Evolutionary conservation across 2,329 filamentous ascomycete species (phyloP).

Genomic region (Ophiostoma pallidulum): DNA sequence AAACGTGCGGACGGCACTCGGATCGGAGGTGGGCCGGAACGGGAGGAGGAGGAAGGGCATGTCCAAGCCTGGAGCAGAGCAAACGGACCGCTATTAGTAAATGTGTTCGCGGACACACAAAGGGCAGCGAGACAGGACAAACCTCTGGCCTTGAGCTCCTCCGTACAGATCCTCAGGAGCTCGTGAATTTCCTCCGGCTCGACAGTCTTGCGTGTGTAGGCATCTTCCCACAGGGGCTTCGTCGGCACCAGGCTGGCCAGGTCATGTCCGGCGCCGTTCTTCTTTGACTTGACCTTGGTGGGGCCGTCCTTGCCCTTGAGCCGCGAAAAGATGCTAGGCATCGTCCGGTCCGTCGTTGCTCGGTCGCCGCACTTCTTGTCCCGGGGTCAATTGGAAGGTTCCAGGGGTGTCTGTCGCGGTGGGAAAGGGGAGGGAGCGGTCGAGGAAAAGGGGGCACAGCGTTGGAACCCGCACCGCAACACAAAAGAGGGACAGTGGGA

Average conservation of each 20-base stretch:
- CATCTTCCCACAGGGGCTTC: conserved; percentile 78
- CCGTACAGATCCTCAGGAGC: conserved; percentile 72
- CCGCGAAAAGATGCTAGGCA: conserved; percentile 52
- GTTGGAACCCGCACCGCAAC: too few relatives aligned
- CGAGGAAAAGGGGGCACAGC: not conserved
- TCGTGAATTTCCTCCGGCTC: conserved; percentile 87
- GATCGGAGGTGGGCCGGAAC: conserved; percentile 87
- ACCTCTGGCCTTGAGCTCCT: conserved; percentile 93
- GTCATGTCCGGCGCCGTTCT: conserved; percentile 46
- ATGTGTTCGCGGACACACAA: not conserved
- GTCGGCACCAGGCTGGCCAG: conserved; percentile 43
- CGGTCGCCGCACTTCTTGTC: not conserved
- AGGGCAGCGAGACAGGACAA: conserved; percentile 29
- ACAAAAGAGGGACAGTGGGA: conserved; percentile 3
- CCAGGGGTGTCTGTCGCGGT: not conserved
- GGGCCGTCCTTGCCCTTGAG: conserved; percentile 67
- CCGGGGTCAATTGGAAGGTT: not conserved
- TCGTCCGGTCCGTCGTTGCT: conserved; percentile 20
- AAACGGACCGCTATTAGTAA: not conserved
- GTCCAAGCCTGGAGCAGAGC: conserved; percentile 68
- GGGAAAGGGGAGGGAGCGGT: not conserved
- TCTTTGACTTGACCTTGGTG: conserved; percentile 51
- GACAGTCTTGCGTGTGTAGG: conserved; percentile 73
- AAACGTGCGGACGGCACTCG: conserved; percentile 84
- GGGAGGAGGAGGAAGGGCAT: conserved; percentile 88